Evolutionary conservation across 2,329 filamentous ascomycete genomes (phyloP).

Genomic region (Zymoseptoria brevis): DNA sequence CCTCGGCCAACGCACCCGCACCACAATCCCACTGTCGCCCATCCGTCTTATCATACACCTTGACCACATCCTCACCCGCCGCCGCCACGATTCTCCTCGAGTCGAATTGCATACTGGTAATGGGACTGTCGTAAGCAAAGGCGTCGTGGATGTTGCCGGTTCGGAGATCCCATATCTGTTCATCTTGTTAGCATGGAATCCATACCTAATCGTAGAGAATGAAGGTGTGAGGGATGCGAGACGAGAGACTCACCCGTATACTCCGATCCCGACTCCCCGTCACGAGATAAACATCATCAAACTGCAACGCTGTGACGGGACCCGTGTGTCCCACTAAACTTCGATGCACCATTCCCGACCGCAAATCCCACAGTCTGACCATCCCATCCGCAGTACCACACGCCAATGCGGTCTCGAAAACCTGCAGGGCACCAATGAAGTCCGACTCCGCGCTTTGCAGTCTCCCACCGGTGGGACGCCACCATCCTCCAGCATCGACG

Average conservation of each 20-base stretch:
- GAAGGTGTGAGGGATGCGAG: no score
- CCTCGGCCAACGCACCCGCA: conserved; percentile 62
- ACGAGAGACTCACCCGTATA: conserved; percentile 77
- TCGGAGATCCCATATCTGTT: conserved; percentile 93
- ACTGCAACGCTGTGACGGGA: conserved; percentile 87
- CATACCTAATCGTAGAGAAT: no score
- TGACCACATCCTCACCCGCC: conserved; percentile 86
- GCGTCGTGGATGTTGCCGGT: conserved; percentile 93
- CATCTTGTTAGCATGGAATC: conserved; percentile 22
- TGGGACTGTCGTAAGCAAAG: conserved; percentile 84
- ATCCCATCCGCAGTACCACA: conserved; percentile 96
- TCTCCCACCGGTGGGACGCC: conserved; percentile 59
- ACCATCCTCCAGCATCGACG: conserved; percentile 39
- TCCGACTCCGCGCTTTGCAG: conserved; percentile 63
- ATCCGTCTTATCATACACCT: conserved; percentile 97
- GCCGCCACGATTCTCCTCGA: conserved; percentile 79
- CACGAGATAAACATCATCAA: conserved; percentile 90
- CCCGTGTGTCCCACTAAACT: conserved; percentile 94
- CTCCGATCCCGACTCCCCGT: conserved; percentile 90
- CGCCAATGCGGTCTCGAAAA: conserved; percentile 90
- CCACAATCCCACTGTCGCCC: conserved; percentile 95
- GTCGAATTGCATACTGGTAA: conserved; percentile 98
- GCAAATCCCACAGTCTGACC: conserved; percentile 92
- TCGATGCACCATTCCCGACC: conserved; percentile 93
- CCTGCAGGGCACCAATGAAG: conserved; percentile 90